A percentile compares a stretch with the other conserved stretches of the same genome.
Evolutionary conservation across 257 asterid species (phyloP).

Genomic region (Handroanthus guayacan): DNA sequence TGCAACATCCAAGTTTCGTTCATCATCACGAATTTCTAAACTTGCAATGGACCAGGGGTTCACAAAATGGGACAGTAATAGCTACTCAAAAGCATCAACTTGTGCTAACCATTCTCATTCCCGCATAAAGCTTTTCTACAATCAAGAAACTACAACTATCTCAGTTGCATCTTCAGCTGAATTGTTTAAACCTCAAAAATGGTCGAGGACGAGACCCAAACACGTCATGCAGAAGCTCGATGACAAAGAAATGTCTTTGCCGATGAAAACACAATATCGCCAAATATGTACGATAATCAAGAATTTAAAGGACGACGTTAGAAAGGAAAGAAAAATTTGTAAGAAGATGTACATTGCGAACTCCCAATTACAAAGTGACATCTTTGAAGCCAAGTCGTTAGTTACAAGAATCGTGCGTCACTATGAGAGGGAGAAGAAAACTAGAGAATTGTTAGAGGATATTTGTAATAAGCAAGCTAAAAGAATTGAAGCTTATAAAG

Average conservation of each 20-base stretch:
- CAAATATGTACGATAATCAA: conserved; percentile 17
- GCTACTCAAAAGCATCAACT: neutral
- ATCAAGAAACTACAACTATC: conserved; percentile 20
- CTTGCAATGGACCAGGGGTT: conserved; percentile 34
- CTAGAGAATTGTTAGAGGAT: conserved; percentile 38
- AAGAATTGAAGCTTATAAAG: conserved; percentile 39
- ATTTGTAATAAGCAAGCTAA: conserved; percentile 37
- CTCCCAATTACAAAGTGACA: conserved; percentile 41
- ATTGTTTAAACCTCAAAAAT: conserved; percentile 30
- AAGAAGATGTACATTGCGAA: conserved; percentile 36
- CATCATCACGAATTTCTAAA: conserved; percentile 29
- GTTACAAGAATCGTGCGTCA: conserved; percentile 19
- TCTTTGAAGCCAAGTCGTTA: conserved; percentile 44
- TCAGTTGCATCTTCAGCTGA: conserved; percentile 41
- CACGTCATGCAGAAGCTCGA: conserved; percentile 33
- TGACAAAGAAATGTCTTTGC: conserved; percentile 35
- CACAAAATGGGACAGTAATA: conserved; percentile 39
- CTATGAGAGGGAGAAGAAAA: conserved; percentile 45
- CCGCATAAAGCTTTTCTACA: neutral
- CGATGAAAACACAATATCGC: conserved; percentile 33
- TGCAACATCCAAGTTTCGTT: conserved; percentile 23
- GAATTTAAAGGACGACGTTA: conserved; percentile 34
- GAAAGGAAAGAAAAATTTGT: conserved; percentile 37
- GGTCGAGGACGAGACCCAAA: conserved; percentile 36
- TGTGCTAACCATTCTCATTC: conserved; percentile 17